A percentile compares a stretch with the other conserved stretches of the same genome.
Conservation (phyloP, 495 filamentous ascomycete genomes). For the Cetradonia linearis region DNA sequence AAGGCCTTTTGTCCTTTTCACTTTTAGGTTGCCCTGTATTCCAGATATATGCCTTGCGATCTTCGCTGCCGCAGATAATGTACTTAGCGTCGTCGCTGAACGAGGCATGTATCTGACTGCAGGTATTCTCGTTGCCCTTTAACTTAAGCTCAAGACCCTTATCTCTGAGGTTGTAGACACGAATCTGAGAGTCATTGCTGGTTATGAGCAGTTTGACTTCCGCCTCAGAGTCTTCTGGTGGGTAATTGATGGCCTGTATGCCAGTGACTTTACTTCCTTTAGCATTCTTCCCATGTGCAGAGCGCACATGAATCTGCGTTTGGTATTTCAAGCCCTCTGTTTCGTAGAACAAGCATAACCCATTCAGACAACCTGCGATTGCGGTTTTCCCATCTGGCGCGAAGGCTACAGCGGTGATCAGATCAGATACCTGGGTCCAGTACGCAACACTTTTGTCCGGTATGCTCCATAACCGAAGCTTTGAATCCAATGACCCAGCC, state of each 20-base stretch:
- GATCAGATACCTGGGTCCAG: conserved; percentile 69
- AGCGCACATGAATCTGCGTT: conserved; percentile 80
- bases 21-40: conserved; percentile 45
- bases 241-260: conserved; percentile 65
- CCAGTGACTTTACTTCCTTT: conserved; percentile 97
- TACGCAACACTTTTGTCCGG: conserved; percentile 92
- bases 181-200: conserved; percentile 91
- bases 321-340: conserved; percentile 82
- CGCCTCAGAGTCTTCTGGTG: conserved; percentile 49
- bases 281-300: conserved; percentile 80
- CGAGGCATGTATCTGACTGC: conserved; percentile 78
- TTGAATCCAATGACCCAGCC: conserved; percentile 87
- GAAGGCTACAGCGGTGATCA: conserved; percentile 89
- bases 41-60: conserved; percentile 85
- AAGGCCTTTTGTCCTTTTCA: conserved; percentile 63
- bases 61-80: conserved; percentile 90
- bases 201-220: conserved; percentile 83
- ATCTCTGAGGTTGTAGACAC: conserved; percentile 77
- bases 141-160: conserved; percentile 81
- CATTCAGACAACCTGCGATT: conserved; percentile 81
- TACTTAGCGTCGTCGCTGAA: conserved; percentile 84
- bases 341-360: conserved; percentile 84
- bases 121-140: conserved; percentile 86
- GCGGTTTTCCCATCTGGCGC: conserved; percentile 83
- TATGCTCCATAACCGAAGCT: conserved; percentile 90